phyloP scores from a whole-genome alignment of 306 rosid genomes.

The Corylus heterophylla region DNA sequence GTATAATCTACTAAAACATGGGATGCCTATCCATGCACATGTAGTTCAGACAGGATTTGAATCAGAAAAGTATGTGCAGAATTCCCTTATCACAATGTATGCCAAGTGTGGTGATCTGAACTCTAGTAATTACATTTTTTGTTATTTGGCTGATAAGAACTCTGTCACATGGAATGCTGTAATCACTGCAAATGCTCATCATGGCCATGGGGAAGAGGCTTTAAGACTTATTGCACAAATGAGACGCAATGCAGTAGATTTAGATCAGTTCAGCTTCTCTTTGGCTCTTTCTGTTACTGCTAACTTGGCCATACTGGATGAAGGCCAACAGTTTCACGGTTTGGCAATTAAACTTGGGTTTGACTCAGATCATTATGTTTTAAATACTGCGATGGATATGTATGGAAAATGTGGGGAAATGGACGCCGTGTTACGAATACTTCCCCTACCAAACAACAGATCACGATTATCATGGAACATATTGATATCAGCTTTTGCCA shows the following conservation, averaged over 20 bases:
- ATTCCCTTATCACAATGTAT: constrained; percentile 85
- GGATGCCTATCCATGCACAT: constrained; percentile 71
- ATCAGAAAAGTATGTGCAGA: constrained; percentile 65
- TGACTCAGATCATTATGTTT: constrained; percentile 63
- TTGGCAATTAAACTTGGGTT: constrained; percentile 70
- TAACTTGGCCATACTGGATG: constrained; percentile 81
- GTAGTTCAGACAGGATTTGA: constrained; percentile 65
- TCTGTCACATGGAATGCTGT: constrained; percentile 84
- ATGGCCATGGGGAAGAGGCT: constrained; percentile 79
- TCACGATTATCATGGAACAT: constrained; percentile 83
- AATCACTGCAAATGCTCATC: constrained; percentile 74
- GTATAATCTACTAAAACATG: constrained; percentile 50
- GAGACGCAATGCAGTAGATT: constrained; percentile 52
- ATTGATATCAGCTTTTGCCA: constrained; percentile 80
- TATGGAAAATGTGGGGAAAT: constrained; percentile 92
- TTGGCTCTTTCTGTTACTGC: constrained; percentile 66
- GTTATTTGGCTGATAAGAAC: constrained; percentile 48
- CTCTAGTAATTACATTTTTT: constrained; percentile 60
- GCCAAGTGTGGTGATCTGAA: constrained; percentile 74
- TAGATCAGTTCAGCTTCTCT: constrained; percentile 85
- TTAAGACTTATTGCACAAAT: constrained; percentile 58
- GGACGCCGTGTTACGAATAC: constrained; percentile 64
- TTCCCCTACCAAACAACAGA: constrained; percentile 55
- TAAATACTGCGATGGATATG: constrained; percentile 91
- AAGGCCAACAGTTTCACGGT: constrained; percentile 84